Evolutionary conservation across 1,284 basidiomycete species (phyloP).

Genomic region (Leccinum subspadiceum): DNA sequence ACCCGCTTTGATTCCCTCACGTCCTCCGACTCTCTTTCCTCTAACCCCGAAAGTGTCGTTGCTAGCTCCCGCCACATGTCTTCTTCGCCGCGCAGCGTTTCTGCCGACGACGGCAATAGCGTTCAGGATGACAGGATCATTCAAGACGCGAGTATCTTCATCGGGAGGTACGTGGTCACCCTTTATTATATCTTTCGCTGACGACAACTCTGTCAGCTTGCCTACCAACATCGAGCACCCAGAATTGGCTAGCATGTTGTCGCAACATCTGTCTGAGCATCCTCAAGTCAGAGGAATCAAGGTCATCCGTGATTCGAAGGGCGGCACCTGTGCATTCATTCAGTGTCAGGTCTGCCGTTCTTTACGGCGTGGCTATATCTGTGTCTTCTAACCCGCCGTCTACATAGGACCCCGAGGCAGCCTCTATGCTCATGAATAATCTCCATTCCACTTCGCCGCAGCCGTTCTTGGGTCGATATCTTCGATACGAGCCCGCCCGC

Average conservation of each 20-base stretch:
- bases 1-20: constrained; percentile 63
- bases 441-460: constrained; percentile 53
- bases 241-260: constrained; percentile 57
- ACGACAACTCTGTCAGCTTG: constrained; percentile 45
- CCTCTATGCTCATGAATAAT: constrained; percentile 56
- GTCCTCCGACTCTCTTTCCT: constrained; percentile 29
- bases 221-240: constrained; percentile 62
- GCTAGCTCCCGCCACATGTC: constrained; percentile 15
- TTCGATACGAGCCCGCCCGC: constrained; percentile 76
- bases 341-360: constrained; percentile 64
- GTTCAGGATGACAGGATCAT: constrained; percentile 51
- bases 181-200: constrained; percentile 9
- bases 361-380: background rate
- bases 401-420: constrained; percentile 53
- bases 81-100: constrained; percentile 18
- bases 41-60: constrained; percentile 20
- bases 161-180: constrained; percentile 58
- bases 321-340: constrained; percentile 75
- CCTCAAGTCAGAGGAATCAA: constrained; percentile 66
- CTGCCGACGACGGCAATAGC: constrained; percentile 30
- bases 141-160: constrained; percentile 76
- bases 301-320: constrained; percentile 70
- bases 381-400: constrained; percentile 14
- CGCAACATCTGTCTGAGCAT: constrained; percentile 61
- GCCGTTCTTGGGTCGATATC: constrained; percentile 63